Evolutionary conservation across 1,284 basidiomycete genomes (phyloP).

Genomic region (Earliella scabrosa): DNA sequence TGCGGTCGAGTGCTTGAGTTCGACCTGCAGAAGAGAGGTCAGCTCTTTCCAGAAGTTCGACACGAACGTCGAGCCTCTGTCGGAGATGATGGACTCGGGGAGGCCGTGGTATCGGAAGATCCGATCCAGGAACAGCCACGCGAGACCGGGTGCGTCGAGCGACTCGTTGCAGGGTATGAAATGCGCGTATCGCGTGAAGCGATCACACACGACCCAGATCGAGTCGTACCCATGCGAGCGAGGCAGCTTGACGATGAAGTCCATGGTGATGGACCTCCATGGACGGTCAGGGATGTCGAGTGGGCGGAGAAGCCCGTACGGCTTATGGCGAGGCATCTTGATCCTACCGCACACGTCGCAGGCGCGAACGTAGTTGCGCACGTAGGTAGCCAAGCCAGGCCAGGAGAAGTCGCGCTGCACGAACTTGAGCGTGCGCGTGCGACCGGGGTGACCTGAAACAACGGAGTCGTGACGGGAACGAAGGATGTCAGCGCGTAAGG

Average conservation of each 20-base stretch:
- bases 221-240: background rate
- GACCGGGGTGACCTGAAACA: constrained; percentile 30
- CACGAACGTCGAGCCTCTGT: constrained; percentile 47
- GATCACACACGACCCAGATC: constrained; percentile 19
- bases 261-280: constrained; percentile 42
- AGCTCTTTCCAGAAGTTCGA: constrained; percentile 45
- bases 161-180: constrained; percentile 27
- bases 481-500: constrained; percentile 26
- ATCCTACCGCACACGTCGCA: constrained; percentile 33
- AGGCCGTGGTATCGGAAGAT: constrained; percentile 38
- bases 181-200: constrained; percentile 8
- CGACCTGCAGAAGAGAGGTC: constrained; percentile 33
- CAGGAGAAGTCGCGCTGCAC: constrained; percentile 29
- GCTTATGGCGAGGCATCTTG: constrained; percentile 36
- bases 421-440: constrained; percentile 17
- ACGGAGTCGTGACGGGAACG: constrained; percentile 22
- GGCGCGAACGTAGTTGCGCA: constrained; percentile 24
- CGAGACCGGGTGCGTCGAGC: constrained; percentile 35
- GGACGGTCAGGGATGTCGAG: constrained; percentile 31
- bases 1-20: constrained; percentile 18
- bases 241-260: constrained; percentile 35
- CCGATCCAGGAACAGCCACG: constrained; percentile 27
- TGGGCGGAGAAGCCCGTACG: constrained; percentile 23
- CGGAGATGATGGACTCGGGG: constrained; percentile 43
- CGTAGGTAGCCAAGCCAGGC: constrained; percentile 19